These are phyloP conservation scores for Rhizopus sp. DNA, from an alignment of 371 early-diverging fungal genomes.

Conservation along the genomic window DNA sequence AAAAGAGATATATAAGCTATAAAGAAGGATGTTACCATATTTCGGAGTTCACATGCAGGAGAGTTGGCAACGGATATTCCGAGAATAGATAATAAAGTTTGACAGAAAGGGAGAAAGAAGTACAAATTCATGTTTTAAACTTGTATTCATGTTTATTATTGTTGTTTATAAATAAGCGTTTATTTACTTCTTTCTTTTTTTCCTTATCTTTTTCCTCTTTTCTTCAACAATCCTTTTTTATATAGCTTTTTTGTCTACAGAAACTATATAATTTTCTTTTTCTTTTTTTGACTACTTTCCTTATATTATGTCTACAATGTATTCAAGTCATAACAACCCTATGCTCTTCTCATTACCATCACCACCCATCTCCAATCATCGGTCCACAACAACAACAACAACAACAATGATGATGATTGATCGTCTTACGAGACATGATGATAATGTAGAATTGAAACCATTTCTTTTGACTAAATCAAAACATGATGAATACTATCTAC, in stretches of 20 bases:
- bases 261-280: not conserved
- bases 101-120: constrained; percentile 3
- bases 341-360: constrained; percentile 15
- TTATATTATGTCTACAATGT: not conserved
- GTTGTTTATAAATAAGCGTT: not conserved
- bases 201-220: constrained; percentile 9
- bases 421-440: constrained; percentile 17
- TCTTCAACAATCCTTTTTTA: constrained; percentile 7
- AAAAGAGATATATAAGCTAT: not conserved
- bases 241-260: not conserved
- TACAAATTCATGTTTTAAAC: constrained; percentile 1
- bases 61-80: constrained; percentile 7
- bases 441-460: constrained; percentile 20
- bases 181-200: constrained; percentile 1
- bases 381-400: constrained; percentile 6
- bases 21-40: not conserved
- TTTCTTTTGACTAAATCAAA: constrained; percentile 17
- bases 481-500: constrained; percentile 22
- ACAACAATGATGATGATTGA: constrained; percentile 6
- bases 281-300: constrained; percentile 1
- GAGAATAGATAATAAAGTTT: constrained; percentile 8
- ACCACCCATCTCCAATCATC: constrained; percentile 18
- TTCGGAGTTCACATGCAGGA: not conserved
- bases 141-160: constrained; percentile 9
- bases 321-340: not conserved